These are phyloP conservation scores for Eruca vesicaria DNA, from an alignment of 441 rosid genomes.

Conservation along the genomic window DNA sequence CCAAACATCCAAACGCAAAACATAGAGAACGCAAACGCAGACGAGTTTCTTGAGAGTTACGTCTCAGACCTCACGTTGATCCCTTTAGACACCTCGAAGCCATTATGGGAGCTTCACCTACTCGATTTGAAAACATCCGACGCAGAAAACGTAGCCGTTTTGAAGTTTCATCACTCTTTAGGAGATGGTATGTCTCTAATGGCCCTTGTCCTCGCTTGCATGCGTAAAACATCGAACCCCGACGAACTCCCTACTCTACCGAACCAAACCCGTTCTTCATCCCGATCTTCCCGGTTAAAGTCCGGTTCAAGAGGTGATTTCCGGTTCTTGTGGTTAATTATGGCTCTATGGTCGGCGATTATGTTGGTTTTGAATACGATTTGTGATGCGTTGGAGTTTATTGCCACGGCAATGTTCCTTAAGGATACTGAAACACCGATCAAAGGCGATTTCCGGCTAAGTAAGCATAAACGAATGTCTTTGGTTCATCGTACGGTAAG, in stretches of 20 bases:
- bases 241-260: constrained; percentile 42
- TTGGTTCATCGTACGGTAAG: constrained; percentile 40
- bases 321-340: constrained; percentile 17
- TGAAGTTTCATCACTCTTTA: constrained; percentile 47
- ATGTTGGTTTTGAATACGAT: constrained; percentile 38
- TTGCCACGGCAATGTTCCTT: constrained; percentile 42
- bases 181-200: constrained; percentile 54
- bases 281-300: background rate
- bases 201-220: constrained; percentile 50
- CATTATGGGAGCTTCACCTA: constrained; percentile 51
- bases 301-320: background rate
- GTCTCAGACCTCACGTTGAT: constrained; percentile 33
- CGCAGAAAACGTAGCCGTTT: constrained; percentile 40
- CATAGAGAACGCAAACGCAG: constrained; percentile 22
- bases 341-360: constrained; percentile 32
- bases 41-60: constrained; percentile 43
- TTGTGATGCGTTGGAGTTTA: constrained; percentile 36
- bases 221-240: constrained; percentile 40
- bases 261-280: constrained; percentile 3
- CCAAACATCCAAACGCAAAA: constrained; percentile 26
- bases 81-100: constrained; percentile 46
- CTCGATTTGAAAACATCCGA: constrained; percentile 40
- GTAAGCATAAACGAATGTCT: constrained; percentile 21
- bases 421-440: constrained; percentile 47
- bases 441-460: constrained; percentile 33